These are phyloP conservation scores for Vararia minispora DNA, from an alignment of 768 basidiomycete species.

Conservation along the genomic window DNA sequence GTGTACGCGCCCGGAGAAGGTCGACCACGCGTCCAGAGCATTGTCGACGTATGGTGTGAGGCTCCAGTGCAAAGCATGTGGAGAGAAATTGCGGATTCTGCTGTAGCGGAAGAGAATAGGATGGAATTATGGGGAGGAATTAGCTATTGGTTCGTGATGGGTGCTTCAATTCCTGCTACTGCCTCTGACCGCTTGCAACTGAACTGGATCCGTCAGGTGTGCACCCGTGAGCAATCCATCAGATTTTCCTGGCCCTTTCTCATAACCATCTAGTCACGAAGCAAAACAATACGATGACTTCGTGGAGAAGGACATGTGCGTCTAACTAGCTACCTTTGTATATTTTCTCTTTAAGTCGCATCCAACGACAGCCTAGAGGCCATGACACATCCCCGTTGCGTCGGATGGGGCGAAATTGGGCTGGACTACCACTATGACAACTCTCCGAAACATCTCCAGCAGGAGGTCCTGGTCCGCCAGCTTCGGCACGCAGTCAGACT, in stretches of 20 bases:
- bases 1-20: constrained; percentile 46
- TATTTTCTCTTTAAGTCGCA: background rate
- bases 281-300: constrained; percentile 57
- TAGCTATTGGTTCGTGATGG: constrained; percentile 79
- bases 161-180: constrained; percentile 22
- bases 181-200: background rate
- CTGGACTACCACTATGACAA: constrained; percentile 79
- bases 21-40: constrained; percentile 47
- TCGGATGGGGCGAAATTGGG: constrained; percentile 85
- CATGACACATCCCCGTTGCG: constrained; percentile 70
- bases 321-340: constrained; percentile 2
- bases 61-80: constrained; percentile 53
- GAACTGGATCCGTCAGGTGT: constrained; percentile 43
- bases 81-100: constrained; percentile 67
- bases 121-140: constrained; percentile 50
- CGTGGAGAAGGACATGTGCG: constrained; percentile 60
- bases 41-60: constrained; percentile 89
- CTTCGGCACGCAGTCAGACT: constrained; percentile 55
- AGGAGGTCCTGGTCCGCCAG: constrained; percentile 54
- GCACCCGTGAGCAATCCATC: constrained; percentile 45
- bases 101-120: constrained; percentile 38
- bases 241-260: background rate
- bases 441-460: constrained; percentile 62
- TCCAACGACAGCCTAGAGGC: constrained; percentile 46
- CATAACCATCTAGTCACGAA: constrained; percentile 41